Base-by-base conservation (phyloP, 306 rosid genomes). In the Erythrophleum fordii region DNA sequence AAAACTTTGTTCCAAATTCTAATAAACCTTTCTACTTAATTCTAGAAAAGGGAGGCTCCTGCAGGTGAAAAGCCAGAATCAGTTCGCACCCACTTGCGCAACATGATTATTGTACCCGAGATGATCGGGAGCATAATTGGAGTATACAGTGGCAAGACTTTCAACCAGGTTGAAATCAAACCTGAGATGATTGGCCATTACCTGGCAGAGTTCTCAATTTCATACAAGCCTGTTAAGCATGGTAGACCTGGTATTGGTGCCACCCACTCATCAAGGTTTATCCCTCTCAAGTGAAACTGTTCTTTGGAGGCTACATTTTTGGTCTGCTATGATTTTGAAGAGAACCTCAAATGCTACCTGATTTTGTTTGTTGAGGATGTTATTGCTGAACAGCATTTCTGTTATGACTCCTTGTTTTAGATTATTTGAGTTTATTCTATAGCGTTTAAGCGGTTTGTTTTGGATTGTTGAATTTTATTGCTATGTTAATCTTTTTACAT, bases 201-300 rank as follows among this genome's bases (percentile, higher is more conserved):
- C 84, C 89, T 94, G 16, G 97, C 97, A 0, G 98, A 90, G 87
- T 92, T 94, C 87, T 94, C 98, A 3, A 94, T 94, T 46, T 92
- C 97, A 31, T 94, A 94, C 94, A 94, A 94, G 85, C 97, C 97
- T 3, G 98, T 94, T 31, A 94, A 94, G 93, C 98, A 94, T 0
- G 98, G 97, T 70, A 90, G 97, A 67, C 98, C 98, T 18, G 97
- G 98, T 90, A 94, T 94, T 83, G 98, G 98, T 86, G 98, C 98
- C 71, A 94, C 98, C 67, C 98, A 94, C 88, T 94, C 98, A 0
- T 94, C 98, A 11, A 92, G 98, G 95, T 94, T 94, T 68, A 94
- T 94, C 81, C 98, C 98, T 73, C 97, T 94, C 5, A 94, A 94
- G 93, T 94, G 95, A 94, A 28, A 41, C 59, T 65, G 4, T 35